Conservation (phyloP, 2,329 filamentous ascomycete species). For the Penicillium decumbens region DNA sequence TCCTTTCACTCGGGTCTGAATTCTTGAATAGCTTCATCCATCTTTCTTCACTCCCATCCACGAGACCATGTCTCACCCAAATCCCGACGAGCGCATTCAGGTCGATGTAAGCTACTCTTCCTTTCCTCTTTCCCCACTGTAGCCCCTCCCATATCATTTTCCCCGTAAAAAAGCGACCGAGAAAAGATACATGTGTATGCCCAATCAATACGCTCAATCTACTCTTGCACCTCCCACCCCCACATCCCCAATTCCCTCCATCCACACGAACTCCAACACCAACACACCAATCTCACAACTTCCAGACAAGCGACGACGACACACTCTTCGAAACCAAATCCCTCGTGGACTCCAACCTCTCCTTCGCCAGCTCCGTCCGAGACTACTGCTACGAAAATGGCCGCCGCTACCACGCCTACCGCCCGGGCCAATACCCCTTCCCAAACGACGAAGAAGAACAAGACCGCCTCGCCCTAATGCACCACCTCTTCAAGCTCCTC, state of each 20-base stretch:
- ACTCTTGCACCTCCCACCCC: not conserved
- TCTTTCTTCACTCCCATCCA: not conserved
- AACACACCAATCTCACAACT: not conserved
- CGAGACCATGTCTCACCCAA: slow-evolving; percentile 28
- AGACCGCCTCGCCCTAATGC: slow-evolving; percentile 40
- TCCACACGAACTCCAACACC: too few species aligned
- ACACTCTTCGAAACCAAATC: slow-evolving; percentile 31
- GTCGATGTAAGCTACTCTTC: slow-evolving; percentile 30
- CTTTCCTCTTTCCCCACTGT: not conserved
- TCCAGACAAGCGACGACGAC: slow-evolving; percentile 35
- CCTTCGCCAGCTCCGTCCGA: slow-evolving; percentile 37
- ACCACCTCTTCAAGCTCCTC: slow-evolving; percentile 38
- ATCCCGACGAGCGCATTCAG: slow-evolving; percentile 30
- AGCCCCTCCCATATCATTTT: not conserved
- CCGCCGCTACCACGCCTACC: slow-evolving; percentile 43
- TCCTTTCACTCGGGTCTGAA: slow-evolving; percentile 14
- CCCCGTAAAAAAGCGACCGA: not conserved
- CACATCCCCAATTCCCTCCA: too few species aligned
- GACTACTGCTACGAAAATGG: slow-evolving; percentile 42
- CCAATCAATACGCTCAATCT: not conserved
- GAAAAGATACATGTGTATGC: not conserved
- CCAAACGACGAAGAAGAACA: slow-evolving; percentile 46
- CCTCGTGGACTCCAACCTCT: slow-evolving; percentile 40
- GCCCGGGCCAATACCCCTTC: slow-evolving; percentile 40
- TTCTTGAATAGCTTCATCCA: slow-evolving; percentile 2